These are phyloP conservation scores for Ramaria rubella DNA, from an alignment of 768 basidiomycete genomes.

Conservation along the genomic window DNA sequence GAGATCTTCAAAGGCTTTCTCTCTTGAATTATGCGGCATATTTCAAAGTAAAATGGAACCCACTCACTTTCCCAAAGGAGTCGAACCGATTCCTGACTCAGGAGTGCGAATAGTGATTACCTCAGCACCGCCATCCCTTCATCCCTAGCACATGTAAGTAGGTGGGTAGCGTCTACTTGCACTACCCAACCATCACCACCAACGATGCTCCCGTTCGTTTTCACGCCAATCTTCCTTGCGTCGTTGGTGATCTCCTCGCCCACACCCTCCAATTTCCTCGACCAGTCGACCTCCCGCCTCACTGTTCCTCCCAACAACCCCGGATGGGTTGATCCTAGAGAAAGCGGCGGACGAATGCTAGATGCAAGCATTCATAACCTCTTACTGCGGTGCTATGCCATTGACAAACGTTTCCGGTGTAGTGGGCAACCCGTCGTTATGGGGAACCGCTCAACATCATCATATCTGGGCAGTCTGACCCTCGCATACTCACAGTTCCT, in stretches of 20 bases:
- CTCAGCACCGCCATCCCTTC: neutral
- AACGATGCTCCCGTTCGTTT: neutral
- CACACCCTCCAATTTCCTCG: neutral
- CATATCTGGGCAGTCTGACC: constrained; percentile 72
- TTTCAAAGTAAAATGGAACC: no score
- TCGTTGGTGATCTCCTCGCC: neutral
- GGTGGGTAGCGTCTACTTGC: no score
- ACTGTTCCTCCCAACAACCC: neutral
- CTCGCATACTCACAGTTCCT: constrained; percentile 65
- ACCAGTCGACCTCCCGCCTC: neutral
- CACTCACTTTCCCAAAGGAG: no score
- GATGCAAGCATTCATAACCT: constrained; percentile 50
- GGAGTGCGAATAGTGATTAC: neutral
- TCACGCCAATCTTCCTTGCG: neutral
- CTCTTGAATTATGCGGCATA: no score
- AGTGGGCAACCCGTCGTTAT: constrained; percentile 38
- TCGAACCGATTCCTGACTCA: no score
- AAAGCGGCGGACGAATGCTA: constrained; percentile 64
- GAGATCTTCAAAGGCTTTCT: no score
- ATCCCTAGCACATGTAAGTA: neutral
- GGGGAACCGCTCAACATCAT: constrained; percentile 86
- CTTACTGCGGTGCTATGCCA: neutral
- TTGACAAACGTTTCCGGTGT: neutral
- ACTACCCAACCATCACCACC: neutral
- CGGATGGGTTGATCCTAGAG: constrained; percentile 62